Evolutionary conservation across 768 basidiomycete species (phyloP).

Genomic region (Candolleomyces aberdarensis): DNA sequence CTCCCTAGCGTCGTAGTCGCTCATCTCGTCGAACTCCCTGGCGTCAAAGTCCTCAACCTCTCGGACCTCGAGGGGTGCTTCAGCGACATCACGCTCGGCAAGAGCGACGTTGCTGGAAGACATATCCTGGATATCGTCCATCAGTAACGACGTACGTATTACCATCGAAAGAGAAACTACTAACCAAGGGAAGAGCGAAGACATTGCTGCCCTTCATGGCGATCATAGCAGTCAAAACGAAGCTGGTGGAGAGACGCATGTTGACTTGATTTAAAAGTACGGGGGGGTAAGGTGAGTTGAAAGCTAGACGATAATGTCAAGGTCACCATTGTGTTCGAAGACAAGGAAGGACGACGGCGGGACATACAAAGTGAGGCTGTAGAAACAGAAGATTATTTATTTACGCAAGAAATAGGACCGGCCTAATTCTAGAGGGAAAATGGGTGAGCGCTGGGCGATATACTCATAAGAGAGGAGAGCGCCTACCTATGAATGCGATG

Average conservation of each 20-base stretch:
- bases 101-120: not conserved
- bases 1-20: slow-evolving; percentile 3
- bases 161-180: not conserved
- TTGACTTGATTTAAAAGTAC: slow-evolving; percentile 6
- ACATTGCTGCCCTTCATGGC: slow-evolving; percentile 9
- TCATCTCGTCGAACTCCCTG: not conserved
- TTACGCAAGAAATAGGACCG: slow-evolving; percentile 7
- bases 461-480: not conserved
- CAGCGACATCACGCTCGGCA: slow-evolving; percentile 6
- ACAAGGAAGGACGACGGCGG: not conserved
- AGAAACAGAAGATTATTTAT: not conserved
- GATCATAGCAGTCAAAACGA: slow-evolving; percentile 11
- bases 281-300: not conserved
- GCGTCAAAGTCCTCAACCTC: not conserved
- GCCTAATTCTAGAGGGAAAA: slow-evolving; percentile 7
- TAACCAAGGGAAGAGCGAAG: slow-evolving; percentile 7
- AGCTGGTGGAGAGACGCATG: slow-evolving; percentile 11
- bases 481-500: slow-evolving; percentile 5
- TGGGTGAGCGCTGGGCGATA: not conserved
- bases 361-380: not conserved
- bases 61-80: not conserved
- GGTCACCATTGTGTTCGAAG: not conserved
- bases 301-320: not conserved
- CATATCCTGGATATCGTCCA: not conserved
- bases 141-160: not conserved